A percentile compares a stretch with the other conserved stretches of the same genome.
Conservation (phyloP, 345 rosid species). For the Brassica napus region Da-Ae NC_063451.1:37179501-37180000, state of each 20-base stretch:
- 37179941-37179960: slow-evolving; percentile 42
- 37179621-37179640: slow-evolving; percentile 95
- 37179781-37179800: slow-evolving; percentile 62
- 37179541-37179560: slow-evolving; percentile 79
- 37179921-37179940: slow-evolving; percentile 20
- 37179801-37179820: slow-evolving; percentile 61
- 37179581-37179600: slow-evolving; percentile 61
- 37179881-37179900: slow-evolving; percentile 86
- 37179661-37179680: slow-evolving; percentile 87
- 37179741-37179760: slow-evolving; percentile 64
- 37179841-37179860: slow-evolving; percentile 72
- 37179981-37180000: slow-evolving; percentile 49
- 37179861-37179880: slow-evolving; percentile 60
- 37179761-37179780: slow-evolving; percentile 59
- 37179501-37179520: slow-evolving; percentile 65
- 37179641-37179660: slow-evolving; percentile 90
- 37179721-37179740: slow-evolving; percentile 72
- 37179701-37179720: slow-evolving; percentile 71
- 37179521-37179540: slow-evolving; percentile 70
- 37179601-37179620: slow-evolving; percentile 76
- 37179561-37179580: slow-evolving; percentile 56
- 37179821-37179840: slow-evolving; percentile 66
- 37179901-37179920: slow-evolving; percentile 76
- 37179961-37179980: slow-evolving; percentile 56
- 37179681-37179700: slow-evolving; percentile 55